Evolutionary conservation across 768 basidiomycete genomes (phyloP), one percentile per base, ranked within the genome.

Genomic region (Xerocomus spinulosus): DNA sequence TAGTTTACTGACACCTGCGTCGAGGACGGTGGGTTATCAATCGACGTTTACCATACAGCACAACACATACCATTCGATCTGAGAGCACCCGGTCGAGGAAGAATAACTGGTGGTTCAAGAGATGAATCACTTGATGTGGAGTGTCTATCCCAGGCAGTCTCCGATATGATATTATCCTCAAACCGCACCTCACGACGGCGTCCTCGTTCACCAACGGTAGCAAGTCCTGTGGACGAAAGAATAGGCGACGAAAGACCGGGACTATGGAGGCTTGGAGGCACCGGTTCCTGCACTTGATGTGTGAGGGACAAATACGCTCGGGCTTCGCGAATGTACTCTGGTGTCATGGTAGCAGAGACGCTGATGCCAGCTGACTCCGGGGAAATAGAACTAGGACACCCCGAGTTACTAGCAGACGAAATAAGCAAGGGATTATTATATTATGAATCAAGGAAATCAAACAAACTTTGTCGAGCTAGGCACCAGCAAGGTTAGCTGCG

Each of bases 121-220:
- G 65, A 58, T 12, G 62, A 54, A 29, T 62, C 55, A 9, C 62
- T 66, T 41, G 65, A 68, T 18, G 62, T 50, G 29, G 65, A 68
- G 26, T 53, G 60, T 3, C 59, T 52, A 14, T 63, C 67, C 65
- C 67, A 67, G 13, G 38, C 52, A 23, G 58, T 30, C 40, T 68
- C 65, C 14, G 58, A 37, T 46, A 67, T 55, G 18, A 67, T 67
- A 36, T 57, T 68, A 6, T 67, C 65, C 25, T 68, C 65, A 21
- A 67, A 67, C 15, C 67, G 60, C 15, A 67, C 65, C 46, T 67
- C 65, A 6, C 65, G 65, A n/a, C 60, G 62, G 23, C 57, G 65
- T 13, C 52, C 67, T 34, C 51, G 58, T 20, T 56, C 62, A 18
- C 64, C 57, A 3, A 54, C n/a, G n/a, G n/a, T 2, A 20, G 62